Evolutionary conservation across 106 monocot species (phyloP), one percentile per base, ranked within the genome.

Genomic region (Posidonia australis): DNA sequence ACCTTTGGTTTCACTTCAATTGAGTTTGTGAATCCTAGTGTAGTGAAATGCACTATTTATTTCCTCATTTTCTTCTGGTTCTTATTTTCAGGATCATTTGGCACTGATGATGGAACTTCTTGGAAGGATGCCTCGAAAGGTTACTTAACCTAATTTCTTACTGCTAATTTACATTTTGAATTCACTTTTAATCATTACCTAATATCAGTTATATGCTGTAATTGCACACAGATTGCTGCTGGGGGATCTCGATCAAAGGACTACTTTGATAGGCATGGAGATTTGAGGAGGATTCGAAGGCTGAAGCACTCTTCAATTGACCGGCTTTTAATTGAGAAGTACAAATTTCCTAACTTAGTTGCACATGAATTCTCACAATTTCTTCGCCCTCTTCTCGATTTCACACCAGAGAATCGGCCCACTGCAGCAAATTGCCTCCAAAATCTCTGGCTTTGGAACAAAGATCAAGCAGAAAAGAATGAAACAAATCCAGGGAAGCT

Each of bases 61-160:
- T 53, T 53, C 10, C 2, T 44, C 44, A 36, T 0, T n/a, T 20
- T 62, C 41, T n/a, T 68, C 30, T 43, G 43, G 19, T 32, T 16
- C 10, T 44, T 17, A 30, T 20, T 80, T 79, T 62, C 83, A 94
- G 93, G 93, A 94, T 80, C 89, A 94, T 66, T 77, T 94, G 76
- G 93, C 89, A 73, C 58, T 80, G 53, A 89, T 89, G 86, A 94
- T 89, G 93, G 93, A 94, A 80, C 83, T 86, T 20, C 86, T 94
- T 47, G 89, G 93, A 53, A 94, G 84, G 72, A 89, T 94, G 67
- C 86, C 89, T 43, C 65, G 73, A 47, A 86, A 94, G 85, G 93
- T 93, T 60, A 9, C 30, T 3, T 13, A 17, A 27, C 26, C 13
- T 1, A 58, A 27, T 28, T 30, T 58, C 23, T 53, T 14, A 29